Percentiles rank a stretch among this genome's conserved stretches.
Evolutionary conservation across 345 rosid genomes (phyloP).

Genomic region (Aurinia saxatilis): DNA sequence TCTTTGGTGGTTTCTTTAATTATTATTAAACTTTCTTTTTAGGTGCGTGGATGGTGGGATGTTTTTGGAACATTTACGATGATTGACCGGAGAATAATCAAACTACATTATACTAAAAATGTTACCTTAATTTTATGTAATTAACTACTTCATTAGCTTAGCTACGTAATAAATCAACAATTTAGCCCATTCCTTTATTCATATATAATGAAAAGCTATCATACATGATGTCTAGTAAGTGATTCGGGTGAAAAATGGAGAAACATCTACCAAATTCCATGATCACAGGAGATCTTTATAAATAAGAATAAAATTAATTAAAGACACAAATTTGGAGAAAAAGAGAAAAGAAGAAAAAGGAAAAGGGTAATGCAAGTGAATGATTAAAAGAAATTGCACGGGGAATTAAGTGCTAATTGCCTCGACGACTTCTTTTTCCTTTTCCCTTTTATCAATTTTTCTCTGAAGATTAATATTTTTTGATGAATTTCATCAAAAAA

Average conservation of each 20-base stretch:
- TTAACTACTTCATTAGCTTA: too few species aligned
- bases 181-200: background rate
- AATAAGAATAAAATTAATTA: background rate
- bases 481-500: too few species aligned
- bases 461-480: background rate
- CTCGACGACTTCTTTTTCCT: constrained; percentile 26
- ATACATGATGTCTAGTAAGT: background rate
- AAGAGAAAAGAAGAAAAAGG: background rate
- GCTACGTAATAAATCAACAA: background rate
- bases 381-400: constrained; percentile 30
- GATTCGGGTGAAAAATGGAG: background rate
- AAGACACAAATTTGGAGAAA: background rate
- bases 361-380: constrained; percentile 16
- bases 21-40: constrained; percentile 1
- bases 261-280: constrained; percentile 3
- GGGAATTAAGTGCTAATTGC: constrained; percentile 29
- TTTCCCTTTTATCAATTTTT: background rate
- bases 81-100: background rate
- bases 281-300: background rate
- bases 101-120: background rate
- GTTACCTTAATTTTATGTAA: background rate
- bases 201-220: background rate
- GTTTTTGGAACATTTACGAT: constrained; percentile 6
- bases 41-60: constrained; percentile 10
- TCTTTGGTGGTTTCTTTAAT: constrained; percentile 17